Evolutionary conservation across 306 rosid genomes (phyloP).

Genomic region (Potentilla sterilis): DNA sequence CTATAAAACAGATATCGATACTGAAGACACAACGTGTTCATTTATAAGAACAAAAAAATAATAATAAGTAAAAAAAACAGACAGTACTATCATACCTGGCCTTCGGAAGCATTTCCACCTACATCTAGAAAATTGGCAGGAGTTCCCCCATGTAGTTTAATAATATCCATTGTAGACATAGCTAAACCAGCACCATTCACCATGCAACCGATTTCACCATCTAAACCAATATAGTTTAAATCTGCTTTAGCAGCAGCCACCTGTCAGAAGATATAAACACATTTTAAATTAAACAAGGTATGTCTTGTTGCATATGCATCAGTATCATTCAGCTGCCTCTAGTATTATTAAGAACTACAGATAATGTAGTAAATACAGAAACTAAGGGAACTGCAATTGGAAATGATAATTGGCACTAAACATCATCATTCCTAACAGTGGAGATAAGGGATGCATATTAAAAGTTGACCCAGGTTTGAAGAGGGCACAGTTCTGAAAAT

Average conservation of each 20-base stretch:
- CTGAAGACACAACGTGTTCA: background rate
- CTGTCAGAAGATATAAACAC: constrained; percentile 45
- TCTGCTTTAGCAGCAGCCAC: constrained; percentile 94
- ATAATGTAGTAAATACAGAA: background rate
- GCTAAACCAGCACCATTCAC: constrained; percentile 99
- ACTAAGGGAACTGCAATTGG: background rate
- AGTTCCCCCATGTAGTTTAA: constrained; percentile 94
- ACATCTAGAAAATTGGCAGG: constrained; percentile 98
- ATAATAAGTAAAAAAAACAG: background rate
- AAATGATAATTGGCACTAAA: background rate
- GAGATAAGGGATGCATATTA: background rate
- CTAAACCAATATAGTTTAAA: constrained; percentile 91
- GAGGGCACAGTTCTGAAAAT: background rate
- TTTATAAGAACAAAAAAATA: background rate
- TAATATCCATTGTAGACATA: constrained; percentile 99
- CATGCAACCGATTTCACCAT: constrained; percentile 99
- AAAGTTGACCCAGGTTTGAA: background rate
- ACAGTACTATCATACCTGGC: constrained; percentile 58
- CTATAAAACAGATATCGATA: background rate
- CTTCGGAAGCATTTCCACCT: constrained; percentile 97
- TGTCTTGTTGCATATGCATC: background rate
- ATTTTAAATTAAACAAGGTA: background rate
- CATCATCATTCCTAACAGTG: background rate
- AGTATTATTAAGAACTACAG: too few relatives aligned
- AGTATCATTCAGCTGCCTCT: background rate